Evolutionary conservation across 768 basidiomycete species (phyloP).

Genomic region (Mycena galopus): DNA sequence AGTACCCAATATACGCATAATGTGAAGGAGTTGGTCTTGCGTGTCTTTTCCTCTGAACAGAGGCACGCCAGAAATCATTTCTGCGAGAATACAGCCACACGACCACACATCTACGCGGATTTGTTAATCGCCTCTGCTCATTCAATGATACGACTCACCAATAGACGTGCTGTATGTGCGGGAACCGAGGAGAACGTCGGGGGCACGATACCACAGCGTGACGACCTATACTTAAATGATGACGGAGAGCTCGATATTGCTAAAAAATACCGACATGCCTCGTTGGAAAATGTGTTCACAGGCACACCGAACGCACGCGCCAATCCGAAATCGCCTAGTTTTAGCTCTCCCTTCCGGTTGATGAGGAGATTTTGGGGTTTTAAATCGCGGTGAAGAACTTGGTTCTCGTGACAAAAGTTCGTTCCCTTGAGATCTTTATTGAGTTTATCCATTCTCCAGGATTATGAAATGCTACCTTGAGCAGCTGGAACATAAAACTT

Average conservation of each 20-base stretch:
- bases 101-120: slow-evolving; percentile 99
- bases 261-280: slow-evolving; percentile 55
- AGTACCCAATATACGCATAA: slow-evolving; percentile 97
- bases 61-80: slow-evolving; percentile 98
- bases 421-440: too few relatives aligned
- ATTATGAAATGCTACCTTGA: too few relatives aligned
- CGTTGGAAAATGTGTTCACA: slow-evolving; percentile 99
- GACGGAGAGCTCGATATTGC: slow-evolving; percentile 11
- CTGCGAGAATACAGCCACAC: slow-evolving; percentile 98
- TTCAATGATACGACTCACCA: too few relatives aligned
- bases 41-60: slow-evolving; percentile 91
- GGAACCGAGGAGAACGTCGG: slow-evolving; percentile 96
- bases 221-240: slow-evolving; percentile 75
- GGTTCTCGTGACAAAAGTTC: slow-evolving; percentile 98
- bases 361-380: slow-evolving; percentile 99
- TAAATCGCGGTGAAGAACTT: slow-evolving; percentile 96
- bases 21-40: slow-evolving; percentile 96
- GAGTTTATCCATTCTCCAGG: too few relatives aligned
- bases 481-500: slow-evolving; percentile 97
- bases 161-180: slow-evolving; percentile 97
- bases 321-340: slow-evolving; percentile 97
- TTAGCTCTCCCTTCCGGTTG: slow-evolving; percentile 96
- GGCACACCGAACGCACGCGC: slow-evolving; percentile 98
- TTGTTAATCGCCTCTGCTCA: too few relatives aligned
- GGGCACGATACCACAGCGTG: slow-evolving; percentile 98